Conservation (phyloP, 768 basidiomycete genomes). For the Lactarius tabidus region DNA sequence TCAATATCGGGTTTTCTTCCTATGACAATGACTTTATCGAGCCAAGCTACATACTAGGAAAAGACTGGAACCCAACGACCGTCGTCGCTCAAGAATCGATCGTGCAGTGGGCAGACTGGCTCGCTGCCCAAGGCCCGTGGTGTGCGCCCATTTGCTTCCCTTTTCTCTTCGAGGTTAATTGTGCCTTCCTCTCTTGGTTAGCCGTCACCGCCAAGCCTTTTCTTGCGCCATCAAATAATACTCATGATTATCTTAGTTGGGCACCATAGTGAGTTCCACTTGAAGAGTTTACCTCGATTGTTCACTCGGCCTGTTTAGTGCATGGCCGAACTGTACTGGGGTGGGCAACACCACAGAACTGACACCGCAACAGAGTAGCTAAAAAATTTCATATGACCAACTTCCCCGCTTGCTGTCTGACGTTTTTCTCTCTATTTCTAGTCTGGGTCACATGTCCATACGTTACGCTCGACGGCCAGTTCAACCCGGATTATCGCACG, state of each 20-base stretch:
- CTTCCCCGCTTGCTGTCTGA: not conserved
- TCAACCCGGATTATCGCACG: conserved; percentile 32
- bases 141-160: conserved; percentile 8
- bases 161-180: conserved; percentile 21
- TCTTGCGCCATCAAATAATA: conserved; percentile 6
- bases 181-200: not conserved
- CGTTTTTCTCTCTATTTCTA: not conserved
- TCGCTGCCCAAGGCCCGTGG: conserved; percentile 24
- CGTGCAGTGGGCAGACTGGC: conserved; percentile 24
- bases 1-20: conserved; percentile 12
- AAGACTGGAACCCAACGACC: conserved; percentile 17
- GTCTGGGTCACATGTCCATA: conserved; percentile 33
- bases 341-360: conserved; percentile 33
- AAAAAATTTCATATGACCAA: not conserved
- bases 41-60: conserved; percentile 18
- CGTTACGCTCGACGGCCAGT: conserved; percentile 32
- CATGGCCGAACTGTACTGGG: conserved; percentile 32
- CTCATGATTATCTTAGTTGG: conserved; percentile 25
- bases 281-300: not conserved
- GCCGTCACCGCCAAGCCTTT: conserved; percentile 28
- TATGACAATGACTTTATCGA: conserved; percentile 24
- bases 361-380: conserved; percentile 30
- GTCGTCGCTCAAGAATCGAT: conserved; percentile 21
- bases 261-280: conserved; percentile 20
- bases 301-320: conserved; percentile 9